Conservation (phyloP, 805 yeast species). For the Priceomyces fermenticarens region DNA sequence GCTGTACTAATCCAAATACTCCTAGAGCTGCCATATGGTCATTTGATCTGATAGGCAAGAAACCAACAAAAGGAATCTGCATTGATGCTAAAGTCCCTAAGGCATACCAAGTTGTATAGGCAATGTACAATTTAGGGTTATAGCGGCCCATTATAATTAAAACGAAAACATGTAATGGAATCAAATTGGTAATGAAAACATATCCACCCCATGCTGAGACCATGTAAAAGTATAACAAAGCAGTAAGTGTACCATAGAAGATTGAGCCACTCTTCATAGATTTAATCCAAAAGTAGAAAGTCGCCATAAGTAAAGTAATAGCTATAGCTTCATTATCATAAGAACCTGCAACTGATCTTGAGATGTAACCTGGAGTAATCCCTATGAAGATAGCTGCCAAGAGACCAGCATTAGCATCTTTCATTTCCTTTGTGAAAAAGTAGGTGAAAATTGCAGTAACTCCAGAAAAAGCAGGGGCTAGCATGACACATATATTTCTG, state of each 20-base stretch:
- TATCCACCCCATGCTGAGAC: conserved; percentile 99
- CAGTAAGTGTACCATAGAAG: conserved; percentile 77
- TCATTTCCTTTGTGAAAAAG: conserved; percentile 83
- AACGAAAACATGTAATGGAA: conserved; percentile 92
- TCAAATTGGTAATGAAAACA: conserved; percentile 95
- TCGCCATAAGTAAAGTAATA: conserved; percentile 89
- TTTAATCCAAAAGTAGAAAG: conserved; percentile 95
- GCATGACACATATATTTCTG: conserved; percentile 89
- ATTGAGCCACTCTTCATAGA: conserved; percentile 89
- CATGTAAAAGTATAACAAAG: conserved; percentile 94
- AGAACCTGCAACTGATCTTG: conserved; percentile 97
- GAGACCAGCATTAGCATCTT: conserved; percentile 84
- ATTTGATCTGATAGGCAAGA: conserved; percentile 92
- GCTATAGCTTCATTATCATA: conserved; percentile 99
- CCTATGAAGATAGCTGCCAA: conserved; percentile 94
- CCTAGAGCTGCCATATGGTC: conserved; percentile 99
- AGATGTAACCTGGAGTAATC: conserved; percentile 97
- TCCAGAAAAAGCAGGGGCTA: conserved; percentile 96
- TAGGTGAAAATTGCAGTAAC: conserved; percentile 89
- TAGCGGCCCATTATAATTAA: conserved; percentile 93
- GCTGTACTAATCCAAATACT: conserved; percentile 90
- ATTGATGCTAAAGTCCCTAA: conserved; percentile 96
- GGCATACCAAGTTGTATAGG: conserved; percentile 96
- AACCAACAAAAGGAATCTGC: conserved; percentile 99
- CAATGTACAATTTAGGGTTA: conserved; percentile 74